These are phyloP conservation scores for Microsporum canis DNA, from an alignment of 2,329 filamentous ascomycete species.

Conservation along the genomic window DNA sequence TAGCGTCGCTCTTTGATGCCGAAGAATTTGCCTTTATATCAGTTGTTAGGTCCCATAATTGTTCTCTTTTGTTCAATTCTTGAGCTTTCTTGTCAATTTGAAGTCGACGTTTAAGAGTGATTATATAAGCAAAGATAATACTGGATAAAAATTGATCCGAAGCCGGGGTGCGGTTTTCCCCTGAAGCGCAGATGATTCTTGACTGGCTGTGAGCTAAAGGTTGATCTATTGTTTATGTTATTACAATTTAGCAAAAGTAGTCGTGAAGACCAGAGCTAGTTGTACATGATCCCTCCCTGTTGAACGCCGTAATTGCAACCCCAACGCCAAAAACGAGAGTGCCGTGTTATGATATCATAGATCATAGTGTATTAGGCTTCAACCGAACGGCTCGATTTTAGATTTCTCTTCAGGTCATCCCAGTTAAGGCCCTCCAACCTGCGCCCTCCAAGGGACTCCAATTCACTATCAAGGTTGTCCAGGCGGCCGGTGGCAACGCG, in stretches of 20 bases:
- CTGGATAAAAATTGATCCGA: neutral
- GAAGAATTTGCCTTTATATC: neutral
- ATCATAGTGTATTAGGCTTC: neutral
- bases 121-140: neutral
- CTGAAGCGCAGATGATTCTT: neutral
- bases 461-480: slow-evolving; percentile 22
- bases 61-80: neutral
- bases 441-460: slow-evolving; percentile 33
- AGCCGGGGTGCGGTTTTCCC: too few relatives aligned
- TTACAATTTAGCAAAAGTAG: neutral
- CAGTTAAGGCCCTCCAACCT: slow-evolving; percentile 43
- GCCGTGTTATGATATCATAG: neutral
- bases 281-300: neutral
- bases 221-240: neutral
- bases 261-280: neutral
- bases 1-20: neutral
- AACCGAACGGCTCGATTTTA: slow-evolving; percentile 14
- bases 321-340: neutral
- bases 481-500: slow-evolving; percentile 54
- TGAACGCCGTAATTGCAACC: neutral
- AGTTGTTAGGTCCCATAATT: neutral
- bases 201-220: neutral
- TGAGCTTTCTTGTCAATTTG: neutral
- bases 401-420: slow-evolving; percentile 36
- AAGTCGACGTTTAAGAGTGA: neutral